These are phyloP conservation scores for Trichophyton mentagrophytes DNA, from an alignment of 2,329 filamentous ascomycete genomes.

Conservation along the genomic window DNA sequence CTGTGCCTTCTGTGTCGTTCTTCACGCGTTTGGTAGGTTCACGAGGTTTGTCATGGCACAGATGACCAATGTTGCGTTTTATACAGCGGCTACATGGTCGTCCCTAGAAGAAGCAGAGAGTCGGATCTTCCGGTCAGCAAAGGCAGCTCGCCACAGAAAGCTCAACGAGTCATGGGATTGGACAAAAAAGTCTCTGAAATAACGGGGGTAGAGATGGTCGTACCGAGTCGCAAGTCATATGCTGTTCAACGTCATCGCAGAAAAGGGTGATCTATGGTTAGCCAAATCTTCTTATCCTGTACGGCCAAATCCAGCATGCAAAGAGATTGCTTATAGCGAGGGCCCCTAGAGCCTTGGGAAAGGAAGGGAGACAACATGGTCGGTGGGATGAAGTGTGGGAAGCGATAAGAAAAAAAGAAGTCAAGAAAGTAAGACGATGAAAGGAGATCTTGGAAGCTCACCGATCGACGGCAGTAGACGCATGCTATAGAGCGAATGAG, in stretches of 20 bases:
- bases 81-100: conserved; percentile 94
- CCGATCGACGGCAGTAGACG: conserved; percentile 80
- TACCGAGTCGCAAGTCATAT: conserved; percentile 90
- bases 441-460: conserved; percentile 41
- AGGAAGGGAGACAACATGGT: background rate
- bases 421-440: background rate
- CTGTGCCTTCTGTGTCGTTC: conserved; percentile 45
- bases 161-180: conserved; percentile 4
- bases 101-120: conserved; percentile 44
- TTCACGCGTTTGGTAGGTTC: conserved; percentile 76
- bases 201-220: conserved; percentile 24
- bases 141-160: background rate
- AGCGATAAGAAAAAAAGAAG: background rate
- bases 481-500: conserved; percentile 47
- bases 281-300: background rate
- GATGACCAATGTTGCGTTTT: conserved; percentile 95
- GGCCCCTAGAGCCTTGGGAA: background rate
- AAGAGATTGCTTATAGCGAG: background rate
- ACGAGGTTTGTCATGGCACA: conserved; percentile 94
- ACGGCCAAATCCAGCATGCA: background rate
- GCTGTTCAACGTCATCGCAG: conserved; percentile 43
- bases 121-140: conserved; percentile 8
- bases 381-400: background rate
- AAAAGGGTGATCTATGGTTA: conserved; percentile 5
- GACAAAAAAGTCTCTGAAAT: conserved; percentile 6